A percentile compares a stretch with the other conserved stretches of the same genome.
phyloP scores from a whole-genome alignment of 495 filamentous ascomycete species.

The Talaromyces wortmannii region DNA sequence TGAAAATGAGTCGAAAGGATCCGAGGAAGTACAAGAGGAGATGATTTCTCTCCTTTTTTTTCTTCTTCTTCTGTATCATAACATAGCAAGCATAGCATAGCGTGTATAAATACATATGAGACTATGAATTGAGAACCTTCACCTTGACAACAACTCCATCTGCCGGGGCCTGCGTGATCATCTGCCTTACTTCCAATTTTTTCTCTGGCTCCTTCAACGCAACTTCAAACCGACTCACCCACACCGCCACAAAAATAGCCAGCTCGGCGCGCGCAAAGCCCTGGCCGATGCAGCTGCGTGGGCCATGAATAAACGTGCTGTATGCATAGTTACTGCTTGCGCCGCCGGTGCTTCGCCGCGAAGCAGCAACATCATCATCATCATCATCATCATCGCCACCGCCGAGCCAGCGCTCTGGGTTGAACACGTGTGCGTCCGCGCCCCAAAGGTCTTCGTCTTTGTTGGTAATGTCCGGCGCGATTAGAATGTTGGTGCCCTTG shows the following conservation, averaged over 20 bases:
- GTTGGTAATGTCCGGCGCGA: constrained; percentile 57
- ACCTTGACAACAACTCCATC: constrained; percentile 58
- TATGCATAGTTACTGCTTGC: constrained; percentile 64
- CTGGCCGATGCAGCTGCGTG: constrained; percentile 73
- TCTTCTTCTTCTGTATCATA: too few relatives aligned
- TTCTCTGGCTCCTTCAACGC: constrained; percentile 51
- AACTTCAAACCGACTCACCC: constrained; percentile 66
- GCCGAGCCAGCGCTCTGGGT: constrained; percentile 71
- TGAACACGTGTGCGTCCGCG: constrained; percentile 68
- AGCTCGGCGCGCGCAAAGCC: constrained; percentile 81
- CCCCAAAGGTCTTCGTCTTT: constrained; percentile 76
- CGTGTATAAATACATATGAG: too few relatives aligned
- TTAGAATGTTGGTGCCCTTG: constrained; percentile 43
- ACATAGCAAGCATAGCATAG: too few relatives aligned
- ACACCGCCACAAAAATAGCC: constrained; percentile 68
- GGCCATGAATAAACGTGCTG: constrained; percentile 79
- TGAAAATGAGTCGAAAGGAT: constrained; percentile 64
- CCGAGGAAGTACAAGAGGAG: constrained; percentile 5
- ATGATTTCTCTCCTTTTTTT: not conserved
- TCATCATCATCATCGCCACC: not conserved
- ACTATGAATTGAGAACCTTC: not conserved
- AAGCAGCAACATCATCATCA: too few relatives aligned
- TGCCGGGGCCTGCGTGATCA: constrained; percentile 55
- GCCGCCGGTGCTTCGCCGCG: constrained; percentile 31
- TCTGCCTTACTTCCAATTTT: constrained; percentile 50